Percentiles rank a stretch among this genome's conserved stretches.
Conservation (phyloP, 495 filamentous ascomycete species). For the Penicillium bovifimosum region DNA sequence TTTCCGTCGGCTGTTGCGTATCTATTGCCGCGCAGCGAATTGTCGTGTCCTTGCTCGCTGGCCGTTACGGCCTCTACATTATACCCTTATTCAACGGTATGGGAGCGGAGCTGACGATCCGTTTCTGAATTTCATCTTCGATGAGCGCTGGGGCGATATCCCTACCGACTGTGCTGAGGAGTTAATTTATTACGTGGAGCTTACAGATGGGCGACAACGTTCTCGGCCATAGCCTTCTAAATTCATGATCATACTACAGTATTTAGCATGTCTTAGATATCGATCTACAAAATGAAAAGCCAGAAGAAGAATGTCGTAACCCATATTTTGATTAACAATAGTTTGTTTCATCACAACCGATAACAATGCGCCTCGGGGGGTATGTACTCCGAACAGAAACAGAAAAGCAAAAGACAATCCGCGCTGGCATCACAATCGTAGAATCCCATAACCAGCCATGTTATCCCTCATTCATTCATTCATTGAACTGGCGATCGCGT, state of each 20-base stretch:
- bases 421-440: slow-evolving; percentile 4
- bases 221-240: background rate
- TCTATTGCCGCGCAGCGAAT: slow-evolving; percentile 26
- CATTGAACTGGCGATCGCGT: background rate
- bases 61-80: slow-evolving; percentile 27
- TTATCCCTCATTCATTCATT: background rate
- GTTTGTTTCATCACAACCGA: too few species aligned
- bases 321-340: background rate
- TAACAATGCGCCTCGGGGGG: slow-evolving; percentile 4
- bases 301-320: background rate
- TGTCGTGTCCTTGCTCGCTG: slow-evolving; percentile 30
- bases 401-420: background rate
- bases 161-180: slow-evolving; percentile 13
- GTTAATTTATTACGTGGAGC: slow-evolving; percentile 19
- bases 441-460: background rate
- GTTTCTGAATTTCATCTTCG: slow-evolving; percentile 29
- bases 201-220: background rate
- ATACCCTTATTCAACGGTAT: slow-evolving; percentile 24
- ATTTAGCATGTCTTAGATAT: too few species aligned
- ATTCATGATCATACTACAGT: background rate
- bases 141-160: slow-evolving; percentile 33
- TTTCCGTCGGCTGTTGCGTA: slow-evolving; percentile 26
- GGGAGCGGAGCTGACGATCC: slow-evolving; percentile 27
- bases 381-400: slow-evolving; percentile 2
- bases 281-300: background rate